phyloP scores from a whole-genome alignment of 2,329 filamentous ascomycete genomes.

The Microdochium nivale region DNA sequence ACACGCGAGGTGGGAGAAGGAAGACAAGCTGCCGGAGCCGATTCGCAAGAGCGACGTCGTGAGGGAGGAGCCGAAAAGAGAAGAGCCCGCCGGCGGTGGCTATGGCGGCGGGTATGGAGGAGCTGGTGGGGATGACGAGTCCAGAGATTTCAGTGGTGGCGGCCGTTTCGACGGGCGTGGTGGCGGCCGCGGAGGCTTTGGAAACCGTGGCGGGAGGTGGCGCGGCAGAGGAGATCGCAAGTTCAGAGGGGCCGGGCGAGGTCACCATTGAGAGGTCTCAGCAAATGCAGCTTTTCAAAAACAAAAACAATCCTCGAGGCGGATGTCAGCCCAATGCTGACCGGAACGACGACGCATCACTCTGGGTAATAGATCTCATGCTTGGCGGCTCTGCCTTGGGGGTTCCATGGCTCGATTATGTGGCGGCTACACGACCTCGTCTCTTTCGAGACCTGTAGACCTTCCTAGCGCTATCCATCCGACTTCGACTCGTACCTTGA shows the following conservation, averaged over 20 bases:
- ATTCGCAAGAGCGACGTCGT: constrained; percentile 58
- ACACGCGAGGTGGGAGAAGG: constrained; percentile 64
- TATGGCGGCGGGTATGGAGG: constrained; percentile 28
- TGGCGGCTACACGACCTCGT: too few relatives aligned
- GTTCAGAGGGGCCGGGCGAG: constrained; percentile 23
- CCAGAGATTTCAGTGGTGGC: constrained; percentile 17
- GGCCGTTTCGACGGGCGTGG: constrained; percentile 25
- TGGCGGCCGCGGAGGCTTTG: constrained; percentile 12
- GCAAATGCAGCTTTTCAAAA: too few relatives aligned
- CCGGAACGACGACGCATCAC: too few relatives aligned
- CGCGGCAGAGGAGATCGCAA: constrained; percentile 22
- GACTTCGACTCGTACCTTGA: too few relatives aligned
- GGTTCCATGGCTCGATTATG: too few relatives aligned
- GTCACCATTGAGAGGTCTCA: constrained; percentile 9
- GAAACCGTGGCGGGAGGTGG: constrained; percentile 10
- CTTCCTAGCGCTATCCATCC: too few relatives aligned
- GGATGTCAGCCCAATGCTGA: too few relatives aligned
- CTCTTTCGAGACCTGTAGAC: too few relatives aligned
- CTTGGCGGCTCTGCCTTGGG: too few relatives aligned
- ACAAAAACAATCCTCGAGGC: too few relatives aligned
- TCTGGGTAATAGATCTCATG: too few relatives aligned
- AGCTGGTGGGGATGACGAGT: constrained; percentile 25
- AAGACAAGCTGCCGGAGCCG: constrained; percentile 66
- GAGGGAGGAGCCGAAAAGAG: constrained; percentile 44
- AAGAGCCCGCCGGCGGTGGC: constrained; percentile 22